Evolutionary conservation across 1,284 basidiomycete species (phyloP).

Genomic region (Waitea zeae): DNA sequence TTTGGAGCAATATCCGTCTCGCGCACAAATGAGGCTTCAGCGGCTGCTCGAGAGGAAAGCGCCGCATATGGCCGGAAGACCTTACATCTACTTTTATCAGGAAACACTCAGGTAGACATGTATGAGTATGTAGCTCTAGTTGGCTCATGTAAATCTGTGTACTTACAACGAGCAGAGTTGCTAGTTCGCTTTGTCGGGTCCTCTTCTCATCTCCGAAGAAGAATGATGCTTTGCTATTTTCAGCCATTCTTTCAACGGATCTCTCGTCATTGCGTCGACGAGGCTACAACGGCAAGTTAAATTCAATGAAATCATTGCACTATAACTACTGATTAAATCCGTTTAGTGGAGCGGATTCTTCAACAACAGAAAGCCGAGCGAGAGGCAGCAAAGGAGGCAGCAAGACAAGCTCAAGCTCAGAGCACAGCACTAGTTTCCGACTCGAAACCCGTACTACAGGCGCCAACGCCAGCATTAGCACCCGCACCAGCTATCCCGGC

Average conservation of each 20-base stretch:
- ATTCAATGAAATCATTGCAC: neutral
- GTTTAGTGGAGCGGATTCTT: constrained; percentile 76
- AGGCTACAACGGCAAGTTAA: constrained; percentile 59
- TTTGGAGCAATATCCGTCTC: constrained; percentile 29
- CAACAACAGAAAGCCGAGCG: constrained; percentile 70
- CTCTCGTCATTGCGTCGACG: constrained; percentile 70
- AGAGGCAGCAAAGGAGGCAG: constrained; percentile 37
- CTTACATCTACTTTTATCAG: constrained; percentile 64
- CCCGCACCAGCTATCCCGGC: too few species aligned
- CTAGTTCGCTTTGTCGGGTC: constrained; percentile 60
- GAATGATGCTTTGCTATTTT: constrained; percentile 76
- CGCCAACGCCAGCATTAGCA: too few species aligned
- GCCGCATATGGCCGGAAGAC: too few species aligned
- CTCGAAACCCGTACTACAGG: too few species aligned
- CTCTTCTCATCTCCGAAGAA: constrained; percentile 61
- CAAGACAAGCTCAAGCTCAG: constrained; percentile 11
- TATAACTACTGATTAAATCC: neutral
- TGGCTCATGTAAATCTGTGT: too few species aligned
- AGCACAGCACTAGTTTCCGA: constrained; percentile 9
- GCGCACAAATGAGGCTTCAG: constrained; percentile 54
- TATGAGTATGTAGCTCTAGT: constrained; percentile 75
- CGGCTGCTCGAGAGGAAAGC: constrained; percentile 42
- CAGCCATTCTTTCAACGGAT: constrained; percentile 87
- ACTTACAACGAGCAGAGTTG: constrained; percentile 59
- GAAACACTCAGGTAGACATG: constrained; percentile 68